phyloP scores from a whole-genome alignment of 2,329 filamentous ascomycete genomes.

The Cordyceps militaris region DNA sequence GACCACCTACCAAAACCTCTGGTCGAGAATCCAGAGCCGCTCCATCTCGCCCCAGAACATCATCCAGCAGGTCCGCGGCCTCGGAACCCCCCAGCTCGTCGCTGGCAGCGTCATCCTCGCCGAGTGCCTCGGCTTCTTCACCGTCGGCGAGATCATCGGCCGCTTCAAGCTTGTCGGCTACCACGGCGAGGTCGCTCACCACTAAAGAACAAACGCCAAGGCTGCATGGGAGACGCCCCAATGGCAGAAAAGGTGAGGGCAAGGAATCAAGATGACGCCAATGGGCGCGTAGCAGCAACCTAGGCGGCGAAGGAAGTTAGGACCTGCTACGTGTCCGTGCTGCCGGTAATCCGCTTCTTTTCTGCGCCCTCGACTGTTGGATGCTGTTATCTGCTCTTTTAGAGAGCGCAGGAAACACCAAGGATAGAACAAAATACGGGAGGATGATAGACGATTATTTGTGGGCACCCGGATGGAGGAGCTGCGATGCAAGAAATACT shows the following conservation, averaged over 20 bases:
- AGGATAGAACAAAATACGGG: not conserved
- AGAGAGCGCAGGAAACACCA: not conserved
- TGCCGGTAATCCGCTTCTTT: not conserved
- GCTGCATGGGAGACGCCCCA: not conserved
- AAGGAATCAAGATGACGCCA: not conserved
- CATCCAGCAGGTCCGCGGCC: conserved; percentile 55
- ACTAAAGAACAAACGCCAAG: conserved; percentile 33
- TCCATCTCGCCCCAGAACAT: conserved; percentile 50
- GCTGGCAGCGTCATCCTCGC: conserved; percentile 71
- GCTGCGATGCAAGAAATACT: not conserved
- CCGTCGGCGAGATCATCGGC: conserved; percentile 93
- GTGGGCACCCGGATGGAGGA: not conserved
- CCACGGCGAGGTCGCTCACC: conserved; percentile 58
- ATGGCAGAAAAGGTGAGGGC: not conserved
- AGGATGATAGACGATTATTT: conserved; percentile 4
- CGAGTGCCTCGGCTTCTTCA: conserved; percentile 94
- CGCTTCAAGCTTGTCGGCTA: conserved; percentile 94
- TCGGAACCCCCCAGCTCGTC: conserved; percentile 64
- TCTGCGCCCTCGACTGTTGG: not conserved
- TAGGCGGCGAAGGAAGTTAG: not conserved
- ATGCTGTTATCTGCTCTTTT: conserved; percentile 14
- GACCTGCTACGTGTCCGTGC: too few species aligned
- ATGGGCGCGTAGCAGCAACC: not conserved
- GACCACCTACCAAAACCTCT: conserved; percentile 70
- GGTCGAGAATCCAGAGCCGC: conserved; percentile 63